These are phyloP conservation scores for Pseudogymnoascus sp. DNA, from an alignment of 2,329 filamentous ascomycete genomes.

Conservation along the genomic window DNA sequence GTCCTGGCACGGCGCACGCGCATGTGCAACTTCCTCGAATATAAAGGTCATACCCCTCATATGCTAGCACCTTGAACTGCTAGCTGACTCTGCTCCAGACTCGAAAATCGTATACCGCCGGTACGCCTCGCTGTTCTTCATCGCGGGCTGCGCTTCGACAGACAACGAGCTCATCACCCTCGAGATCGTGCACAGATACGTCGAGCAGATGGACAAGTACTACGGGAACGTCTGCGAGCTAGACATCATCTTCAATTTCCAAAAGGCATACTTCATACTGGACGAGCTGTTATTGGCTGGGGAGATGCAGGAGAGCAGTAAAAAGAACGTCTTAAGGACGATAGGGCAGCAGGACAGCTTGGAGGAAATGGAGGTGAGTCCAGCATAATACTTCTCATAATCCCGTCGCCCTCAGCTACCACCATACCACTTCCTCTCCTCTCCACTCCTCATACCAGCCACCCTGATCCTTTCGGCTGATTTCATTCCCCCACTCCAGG, in stretches of 20 bases:
- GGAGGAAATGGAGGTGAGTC: slow-evolving; percentile 93
- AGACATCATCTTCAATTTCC: slow-evolving; percentile 99
- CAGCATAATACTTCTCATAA: not conserved
- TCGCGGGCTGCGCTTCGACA: slow-evolving; percentile 90
- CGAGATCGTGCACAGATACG: slow-evolving; percentile 97
- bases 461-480: slow-evolving; percentile 29
- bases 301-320: slow-evolving; percentile 97
- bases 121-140: slow-evolving; percentile 98
- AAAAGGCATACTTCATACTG: slow-evolving; percentile 98
- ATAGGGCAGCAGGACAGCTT: slow-evolving; percentile 96
- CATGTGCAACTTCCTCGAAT: slow-evolving; percentile 99
- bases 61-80: slow-evolving; percentile 4
- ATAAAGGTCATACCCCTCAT: slow-evolving; percentile 64
- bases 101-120: slow-evolving; percentile 98
- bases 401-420: not conserved
- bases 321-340: slow-evolving; percentile 95
- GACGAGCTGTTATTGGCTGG: slow-evolving; percentile 93
- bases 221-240: slow-evolving; percentile 99
- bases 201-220: slow-evolving; percentile 99
- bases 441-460: slow-evolving; percentile 46
- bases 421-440: slow-evolving; percentile 31
- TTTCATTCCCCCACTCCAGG: slow-evolving; percentile 19
- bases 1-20: slow-evolving; percentile 91
- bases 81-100: not conserved
- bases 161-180: slow-evolving; percentile 98